Percentiles rank a stretch among this genome's conserved stretches.
These are phyloP conservation scores for Daldinia sp. DNA, from an alignment of 2,329 filamentous ascomycete genomes.

Conservation along the genomic window DNA sequence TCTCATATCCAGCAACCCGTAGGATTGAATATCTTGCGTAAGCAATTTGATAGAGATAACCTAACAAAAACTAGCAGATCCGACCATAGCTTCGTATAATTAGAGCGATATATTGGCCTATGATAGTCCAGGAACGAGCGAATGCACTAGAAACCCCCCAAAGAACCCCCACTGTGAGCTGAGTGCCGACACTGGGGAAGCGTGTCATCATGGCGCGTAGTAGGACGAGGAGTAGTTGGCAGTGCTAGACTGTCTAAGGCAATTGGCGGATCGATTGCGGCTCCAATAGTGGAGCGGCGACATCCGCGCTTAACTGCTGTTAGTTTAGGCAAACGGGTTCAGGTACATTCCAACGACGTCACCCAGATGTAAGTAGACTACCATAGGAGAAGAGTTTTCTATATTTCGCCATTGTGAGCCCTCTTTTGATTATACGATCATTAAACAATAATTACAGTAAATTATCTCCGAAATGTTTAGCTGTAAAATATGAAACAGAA, in stretches of 20 bases:
- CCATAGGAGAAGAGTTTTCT: slow-evolving; percentile 4
- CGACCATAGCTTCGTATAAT: neutral
- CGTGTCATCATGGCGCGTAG: slow-evolving; percentile 20
- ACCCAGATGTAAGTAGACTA: slow-evolving; percentile 2
- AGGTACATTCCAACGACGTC: slow-evolving; percentile 26
- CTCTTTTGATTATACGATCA: slow-evolving; percentile 12
- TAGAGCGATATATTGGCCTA: neutral
- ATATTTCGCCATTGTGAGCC: neutral
- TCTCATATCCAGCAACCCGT: neutral
- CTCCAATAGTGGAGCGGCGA: slow-evolving; percentile 25
- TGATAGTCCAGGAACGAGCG: slow-evolving; percentile 4
- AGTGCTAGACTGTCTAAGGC: slow-evolving; percentile 12
- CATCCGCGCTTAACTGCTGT: slow-evolving; percentile 20
- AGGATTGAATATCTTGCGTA: neutral
- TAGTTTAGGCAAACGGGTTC: slow-evolving; percentile 17
- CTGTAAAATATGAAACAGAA: too few species aligned
- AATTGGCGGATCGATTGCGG: slow-evolving; percentile 25
- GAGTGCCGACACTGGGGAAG: neutral
- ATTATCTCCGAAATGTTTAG: neutral
- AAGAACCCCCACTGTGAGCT: neutral
- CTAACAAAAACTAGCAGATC: neutral
- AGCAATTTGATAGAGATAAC: neutral
- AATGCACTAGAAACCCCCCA: slow-evolving; percentile 15
- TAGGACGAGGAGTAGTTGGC: neutral
- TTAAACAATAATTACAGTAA: neutral